Conservation (phyloP, 176 grass and related monocot species). For the Alloteropsis semialata region DNA sequence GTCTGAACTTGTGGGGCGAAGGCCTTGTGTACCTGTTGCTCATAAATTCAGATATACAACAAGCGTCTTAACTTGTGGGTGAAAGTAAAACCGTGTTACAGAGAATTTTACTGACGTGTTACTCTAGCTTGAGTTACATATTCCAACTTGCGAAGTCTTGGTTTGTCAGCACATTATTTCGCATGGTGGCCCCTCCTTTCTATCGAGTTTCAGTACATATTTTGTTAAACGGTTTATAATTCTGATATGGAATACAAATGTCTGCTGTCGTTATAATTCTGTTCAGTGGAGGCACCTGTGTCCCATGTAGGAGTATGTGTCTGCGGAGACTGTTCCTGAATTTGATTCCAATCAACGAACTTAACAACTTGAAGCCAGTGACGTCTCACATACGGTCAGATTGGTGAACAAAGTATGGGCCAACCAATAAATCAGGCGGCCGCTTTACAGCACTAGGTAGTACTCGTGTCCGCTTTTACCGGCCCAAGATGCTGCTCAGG, state of each 20-base stretch:
- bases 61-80: neutral
- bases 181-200: no score
- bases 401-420: no score
- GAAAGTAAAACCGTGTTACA: neutral
- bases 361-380: no score
- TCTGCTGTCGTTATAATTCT: neutral
- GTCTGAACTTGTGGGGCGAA: constrained; percentile 13
- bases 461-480: no score
- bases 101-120: neutral
- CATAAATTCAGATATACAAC: constrained; percentile 17
- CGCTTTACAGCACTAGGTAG: no score
- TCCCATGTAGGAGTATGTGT: no score
- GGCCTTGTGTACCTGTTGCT: constrained; percentile 79
- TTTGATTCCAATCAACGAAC: no score
- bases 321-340: no score
- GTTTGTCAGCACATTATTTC: neutral
- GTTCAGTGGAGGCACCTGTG: no score
- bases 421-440: no score
- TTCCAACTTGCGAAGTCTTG: neutral
- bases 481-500: no score
- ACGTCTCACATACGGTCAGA: no score
- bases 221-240: neutral
- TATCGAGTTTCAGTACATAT: neutral
- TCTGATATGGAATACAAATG: neutral
- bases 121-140: neutral